Evolutionary conservation across 1,284 basidiomycete species (phyloP).

Genomic region (Apiotrichum montevideense): DNA sequence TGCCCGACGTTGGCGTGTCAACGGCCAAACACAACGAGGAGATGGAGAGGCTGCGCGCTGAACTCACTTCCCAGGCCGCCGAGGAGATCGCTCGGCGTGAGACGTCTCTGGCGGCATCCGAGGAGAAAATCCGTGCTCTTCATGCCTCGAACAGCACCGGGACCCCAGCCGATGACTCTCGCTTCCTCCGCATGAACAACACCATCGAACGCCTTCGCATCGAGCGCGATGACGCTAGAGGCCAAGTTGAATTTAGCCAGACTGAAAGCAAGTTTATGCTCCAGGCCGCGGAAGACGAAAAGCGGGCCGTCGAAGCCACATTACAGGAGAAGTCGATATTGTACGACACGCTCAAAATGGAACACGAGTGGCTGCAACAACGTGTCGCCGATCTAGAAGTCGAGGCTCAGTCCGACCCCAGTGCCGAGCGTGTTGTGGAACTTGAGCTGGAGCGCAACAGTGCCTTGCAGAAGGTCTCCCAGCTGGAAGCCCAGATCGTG

Average conservation of each 20-base stretch:
- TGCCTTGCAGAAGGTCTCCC: not conserved
- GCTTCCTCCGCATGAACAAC: constrained; percentile 6
- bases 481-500: constrained; percentile 5
- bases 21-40: constrained; percentile 21
- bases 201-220: constrained; percentile 13
- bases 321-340: not conserved
- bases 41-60: constrained; percentile 6
- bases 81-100: not conserved
- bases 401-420: not conserved
- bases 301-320: not conserved
- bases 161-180: not conserved
- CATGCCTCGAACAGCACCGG: not conserved
- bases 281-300: not conserved
- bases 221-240: constrained; percentile 13
- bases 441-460: constrained; percentile 5
- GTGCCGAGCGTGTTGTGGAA: not conserved
- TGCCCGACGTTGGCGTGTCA: constrained; percentile 24
- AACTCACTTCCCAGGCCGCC: not conserved
- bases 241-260: constrained; percentile 8
- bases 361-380: not conserved
- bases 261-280: constrained; percentile 7
- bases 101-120: not conserved
- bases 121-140: not conserved
- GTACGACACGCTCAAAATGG: not conserved
- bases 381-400: constrained; percentile 1